Evolutionary conservation across 495 filamentous ascomycete species (phyloP).

Genomic region (Xylaria flabelliformis): DNA sequence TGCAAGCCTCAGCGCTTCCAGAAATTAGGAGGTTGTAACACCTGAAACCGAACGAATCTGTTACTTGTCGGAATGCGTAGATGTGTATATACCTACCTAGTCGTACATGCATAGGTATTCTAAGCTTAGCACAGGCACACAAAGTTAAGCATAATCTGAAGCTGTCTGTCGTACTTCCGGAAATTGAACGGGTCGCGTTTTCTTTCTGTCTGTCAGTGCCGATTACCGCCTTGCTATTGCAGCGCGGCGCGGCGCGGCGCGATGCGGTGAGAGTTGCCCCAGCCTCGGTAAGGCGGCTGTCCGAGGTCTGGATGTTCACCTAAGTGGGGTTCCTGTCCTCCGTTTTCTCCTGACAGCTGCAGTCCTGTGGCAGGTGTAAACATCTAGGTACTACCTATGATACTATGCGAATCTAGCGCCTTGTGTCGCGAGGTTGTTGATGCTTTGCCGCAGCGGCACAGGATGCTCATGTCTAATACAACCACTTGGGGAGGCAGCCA

Average conservation of each 20-base stretch:
- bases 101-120: background rate
- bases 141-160: background rate
- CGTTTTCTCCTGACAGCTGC: background rate
- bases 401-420: background rate
- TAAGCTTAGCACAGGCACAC: background rate
- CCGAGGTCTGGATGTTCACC: background rate
- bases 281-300: conserved; percentile 15
- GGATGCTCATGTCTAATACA: background rate
- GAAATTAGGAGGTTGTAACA: conserved; percentile 20
- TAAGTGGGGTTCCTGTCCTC: background rate
- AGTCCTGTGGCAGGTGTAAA: conserved; percentile 5
- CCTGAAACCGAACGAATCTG: conserved; percentile 24
- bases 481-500: conserved; percentile 7
- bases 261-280: background rate
- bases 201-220: background rate
- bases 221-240: conserved; percentile 11
- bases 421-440: background rate
- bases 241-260: background rate
- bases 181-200: background rate
- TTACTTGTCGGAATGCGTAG: background rate
- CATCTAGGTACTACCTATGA: too few relatives aligned
- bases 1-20: conserved; percentile 26
- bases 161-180: background rate
- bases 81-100: background rate
- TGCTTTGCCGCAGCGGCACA: conserved; percentile 12